A percentile compares a stretch with the other conserved stretches of the same genome.
Evolutionary conservation across 805 yeast species (phyloP).

Genomic region (Ogataea degrootiae): DNA sequence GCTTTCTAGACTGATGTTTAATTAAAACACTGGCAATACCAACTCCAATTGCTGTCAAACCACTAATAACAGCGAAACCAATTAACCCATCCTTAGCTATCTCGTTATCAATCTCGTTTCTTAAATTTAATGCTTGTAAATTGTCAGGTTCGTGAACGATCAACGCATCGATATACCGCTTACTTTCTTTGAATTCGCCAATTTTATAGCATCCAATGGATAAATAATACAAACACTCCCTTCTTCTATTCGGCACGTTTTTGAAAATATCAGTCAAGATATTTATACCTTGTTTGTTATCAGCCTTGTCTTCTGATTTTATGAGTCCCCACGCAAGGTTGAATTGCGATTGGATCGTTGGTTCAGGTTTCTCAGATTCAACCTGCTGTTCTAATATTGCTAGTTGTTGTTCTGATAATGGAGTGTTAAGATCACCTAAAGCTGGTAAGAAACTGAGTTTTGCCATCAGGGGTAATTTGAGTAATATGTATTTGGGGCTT

Average conservation of each 20-base stretch:
- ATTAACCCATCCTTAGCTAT: conserved; percentile 83
- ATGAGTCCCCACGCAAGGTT: conserved; percentile 96
- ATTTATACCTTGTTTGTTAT: conserved; percentile 76
- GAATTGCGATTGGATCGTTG: conserved; percentile 79
- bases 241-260: conserved; percentile 74
- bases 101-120: conserved; percentile 75
- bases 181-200: conserved; percentile 82
- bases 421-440: conserved; percentile 31
- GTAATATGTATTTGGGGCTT: neutral
- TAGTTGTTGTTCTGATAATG: conserved; percentile 71
- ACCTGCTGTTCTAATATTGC: conserved; percentile 74
- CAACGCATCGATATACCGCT: conserved; percentile 77
- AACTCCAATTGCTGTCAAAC: conserved; percentile 79
- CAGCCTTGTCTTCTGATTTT: conserved; percentile 56
- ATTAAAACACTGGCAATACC: conserved; percentile 31
- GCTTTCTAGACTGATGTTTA: conserved; percentile 14
- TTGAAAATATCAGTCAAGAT: conserved; percentile 66
- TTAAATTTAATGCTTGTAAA: conserved; percentile 66
- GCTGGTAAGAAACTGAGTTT: conserved; percentile 27
- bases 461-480: conserved; percentile 13
- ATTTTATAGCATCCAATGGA: conserved; percentile 84
- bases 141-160: conserved; percentile 80
- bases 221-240: conserved; percentile 86
- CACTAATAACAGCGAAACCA: conserved; percentile 85
- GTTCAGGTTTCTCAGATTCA: conserved; percentile 72